Base-by-base conservation (phyloP, 345 rosid genomes). In the Leavenworthia alabamica region DNA sequence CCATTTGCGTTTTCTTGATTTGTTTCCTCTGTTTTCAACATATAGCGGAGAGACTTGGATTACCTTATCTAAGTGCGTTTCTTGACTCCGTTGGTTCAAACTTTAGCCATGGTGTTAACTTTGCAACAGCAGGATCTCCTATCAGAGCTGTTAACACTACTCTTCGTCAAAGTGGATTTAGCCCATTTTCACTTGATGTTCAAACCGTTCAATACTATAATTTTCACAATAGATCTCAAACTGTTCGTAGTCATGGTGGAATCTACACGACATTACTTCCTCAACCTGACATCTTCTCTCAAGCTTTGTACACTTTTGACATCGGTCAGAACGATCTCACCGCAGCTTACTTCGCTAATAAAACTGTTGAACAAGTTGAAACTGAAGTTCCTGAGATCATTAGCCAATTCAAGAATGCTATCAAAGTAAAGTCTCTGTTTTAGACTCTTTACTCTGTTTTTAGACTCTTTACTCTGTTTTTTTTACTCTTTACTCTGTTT, bases 111-210 rank as follows among this genome's bases (percentile, higher is more conserved):
- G 98, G 98, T 12, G 96, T 89, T 62, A 92, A 89, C 74, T 92
- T 89, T 16, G 98, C 98, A 7, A 89, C 96, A 0, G 93, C 93
- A 1, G 98, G 95, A 7, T 92, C 98, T 2, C 86, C 96, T 36
- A 74, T 92, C 32, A 79, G 92, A 68, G 92, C 88, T 32, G 83
- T 75, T 55, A 88, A 88, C 79, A 62, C 82, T 0, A 86, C 92
- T 45, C 79, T 86, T 35, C 79, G 41, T 2, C 88, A 88, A 26
- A 77, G 83, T 32, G 96, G 96, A 2, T 89, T 79, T 75, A 92
- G 98, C 10, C 98, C 98, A 29, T 73, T 89, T 50, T 89, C 92
- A 32, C 72, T 90, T 26, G 82, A 90, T 29, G 86, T 85, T 62
- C 95, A 90, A 51, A 75, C 64, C 55, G 70, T 71, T 1, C 77